A percentile compares a stretch with the other conserved stretches of the same genome.
Evolutionary conservation across 2,329 filamentous ascomycete genomes (phyloP).

Genomic region (Apiospora koreana): DNA sequence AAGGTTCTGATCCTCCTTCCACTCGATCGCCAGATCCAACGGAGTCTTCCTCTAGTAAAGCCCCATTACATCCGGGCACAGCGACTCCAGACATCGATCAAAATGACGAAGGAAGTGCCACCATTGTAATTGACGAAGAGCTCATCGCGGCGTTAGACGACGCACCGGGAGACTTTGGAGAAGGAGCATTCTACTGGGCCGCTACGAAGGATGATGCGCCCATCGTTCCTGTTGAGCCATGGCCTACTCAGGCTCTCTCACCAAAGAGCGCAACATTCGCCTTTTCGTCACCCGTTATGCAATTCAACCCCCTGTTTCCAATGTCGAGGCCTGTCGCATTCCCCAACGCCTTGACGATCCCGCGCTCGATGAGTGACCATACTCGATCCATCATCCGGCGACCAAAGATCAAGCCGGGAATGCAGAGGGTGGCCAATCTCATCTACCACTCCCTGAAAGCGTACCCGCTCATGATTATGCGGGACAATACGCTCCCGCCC

Average conservation of each 20-base stretch:
- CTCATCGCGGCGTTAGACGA: neutral
- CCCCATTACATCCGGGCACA: neutral
- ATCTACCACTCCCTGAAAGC: slow-evolving; percentile 43
- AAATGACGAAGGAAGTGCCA: accelerated
- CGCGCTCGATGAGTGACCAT: slow-evolving; percentile 21
- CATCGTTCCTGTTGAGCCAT: neutral
- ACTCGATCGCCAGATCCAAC: neutral
- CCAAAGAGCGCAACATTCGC: neutral
- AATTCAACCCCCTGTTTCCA: slow-evolving; percentile 14
- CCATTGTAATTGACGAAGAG: neutral
- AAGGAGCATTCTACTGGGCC: neutral
- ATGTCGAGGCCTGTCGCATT: neutral
- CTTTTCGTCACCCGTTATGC: neutral
- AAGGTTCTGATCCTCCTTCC: too few species aligned
- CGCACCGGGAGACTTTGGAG: neutral
- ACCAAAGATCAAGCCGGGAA: slow-evolving; percentile 25
- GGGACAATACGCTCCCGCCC: slow-evolving; percentile 38
- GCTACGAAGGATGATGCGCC: neutral
- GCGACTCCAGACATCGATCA: neutral
- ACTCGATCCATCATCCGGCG: slow-evolving; percentile 30
- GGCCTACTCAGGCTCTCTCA: neutral
- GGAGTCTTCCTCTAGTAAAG: neutral
- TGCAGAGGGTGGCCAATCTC: slow-evolving; percentile 36
- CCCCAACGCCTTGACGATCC: slow-evolving; percentile 22
- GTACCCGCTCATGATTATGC: slow-evolving; percentile 41